Evolutionary conservation across 83 land plant species (phyloP).

Genomic region (Picea engelmannii): DNA sequence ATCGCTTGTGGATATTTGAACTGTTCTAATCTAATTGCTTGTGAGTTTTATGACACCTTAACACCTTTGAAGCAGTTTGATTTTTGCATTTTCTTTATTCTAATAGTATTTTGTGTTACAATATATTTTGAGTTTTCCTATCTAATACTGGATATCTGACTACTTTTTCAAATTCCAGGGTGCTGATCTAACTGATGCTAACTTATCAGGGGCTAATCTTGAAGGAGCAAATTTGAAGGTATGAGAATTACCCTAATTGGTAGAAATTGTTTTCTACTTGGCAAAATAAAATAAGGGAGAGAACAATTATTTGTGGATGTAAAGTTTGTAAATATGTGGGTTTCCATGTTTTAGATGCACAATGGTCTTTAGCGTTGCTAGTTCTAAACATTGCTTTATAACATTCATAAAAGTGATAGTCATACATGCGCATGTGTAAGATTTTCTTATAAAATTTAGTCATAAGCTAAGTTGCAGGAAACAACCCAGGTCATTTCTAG

Average conservation of each 20-base stretch:
- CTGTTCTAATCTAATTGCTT: background rate
- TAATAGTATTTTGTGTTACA: background rate
- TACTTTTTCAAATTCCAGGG: slow-evolving; percentile 33
- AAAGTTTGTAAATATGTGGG: background rate
- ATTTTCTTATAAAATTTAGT: too few relatives aligned
- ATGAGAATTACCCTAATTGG: background rate
- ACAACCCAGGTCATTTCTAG: too few relatives aligned
- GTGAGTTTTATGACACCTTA: background rate
- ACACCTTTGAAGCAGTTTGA: background rate
- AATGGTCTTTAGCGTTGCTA: background rate
- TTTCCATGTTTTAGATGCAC: background rate
- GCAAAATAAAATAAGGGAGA: too few relatives aligned
- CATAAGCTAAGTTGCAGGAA: too few relatives aligned
- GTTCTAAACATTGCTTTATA: background rate
- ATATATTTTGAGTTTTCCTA: background rate
- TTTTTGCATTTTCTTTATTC: background rate
- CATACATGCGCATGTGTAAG: too few relatives aligned
- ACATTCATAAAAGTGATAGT: too few relatives aligned
- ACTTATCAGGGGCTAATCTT: slow-evolving; percentile 80
- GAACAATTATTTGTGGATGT: too few relatives aligned
- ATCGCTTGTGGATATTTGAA: background rate
- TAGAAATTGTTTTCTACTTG: background rate
- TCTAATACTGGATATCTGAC: background rate
- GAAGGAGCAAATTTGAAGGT: slow-evolving; percentile 94
- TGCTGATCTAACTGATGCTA: slow-evolving; percentile 89